phyloP scores from a whole-genome alignment of 345 rosid genomes.

The Aquilaria malaccensis region DNA sequence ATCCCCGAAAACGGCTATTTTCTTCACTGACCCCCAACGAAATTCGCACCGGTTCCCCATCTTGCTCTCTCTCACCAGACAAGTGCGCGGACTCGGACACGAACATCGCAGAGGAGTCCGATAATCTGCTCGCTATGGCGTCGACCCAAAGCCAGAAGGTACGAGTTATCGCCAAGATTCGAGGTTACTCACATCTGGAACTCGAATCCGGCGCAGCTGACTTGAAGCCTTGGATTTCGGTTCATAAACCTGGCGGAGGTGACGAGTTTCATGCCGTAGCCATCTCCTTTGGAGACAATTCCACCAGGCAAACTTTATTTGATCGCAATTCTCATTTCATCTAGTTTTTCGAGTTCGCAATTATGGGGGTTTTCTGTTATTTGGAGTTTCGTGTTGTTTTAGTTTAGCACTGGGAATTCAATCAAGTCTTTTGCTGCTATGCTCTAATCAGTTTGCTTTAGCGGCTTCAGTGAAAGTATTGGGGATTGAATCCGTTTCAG shows the following conservation, averaged over 20 bases:
- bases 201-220: conserved; percentile 1
- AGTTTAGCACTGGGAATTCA: no score
- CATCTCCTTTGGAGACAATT: conserved; percentile 40
- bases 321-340: not conserved
- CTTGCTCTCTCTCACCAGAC: not conserved
- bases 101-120: not conserved
- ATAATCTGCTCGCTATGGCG: not conserved
- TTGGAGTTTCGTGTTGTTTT: no score
- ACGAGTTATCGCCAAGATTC: conserved; percentile 62
- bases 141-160: conserved; percentile 14
- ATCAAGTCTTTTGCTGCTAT: no score
- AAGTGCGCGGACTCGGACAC: not conserved
- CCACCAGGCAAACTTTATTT: conserved; percentile 24
- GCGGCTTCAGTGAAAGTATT: no score
- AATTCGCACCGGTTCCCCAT: not conserved
- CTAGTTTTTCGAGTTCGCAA: no score
- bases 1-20: conserved; percentile 16
- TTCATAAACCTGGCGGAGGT: conserved; percentile 34
- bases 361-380: no score
- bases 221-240: conserved; percentile 24
- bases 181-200: conserved; percentile 26
- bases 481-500: no score
- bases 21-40: not conserved
- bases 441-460: no score
- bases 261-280: conserved; percentile 34